These are phyloP conservation scores for Exsudoporus frostii DNA, from an alignment of 768 basidiomycete genomes.

Conservation along the genomic window DNA sequence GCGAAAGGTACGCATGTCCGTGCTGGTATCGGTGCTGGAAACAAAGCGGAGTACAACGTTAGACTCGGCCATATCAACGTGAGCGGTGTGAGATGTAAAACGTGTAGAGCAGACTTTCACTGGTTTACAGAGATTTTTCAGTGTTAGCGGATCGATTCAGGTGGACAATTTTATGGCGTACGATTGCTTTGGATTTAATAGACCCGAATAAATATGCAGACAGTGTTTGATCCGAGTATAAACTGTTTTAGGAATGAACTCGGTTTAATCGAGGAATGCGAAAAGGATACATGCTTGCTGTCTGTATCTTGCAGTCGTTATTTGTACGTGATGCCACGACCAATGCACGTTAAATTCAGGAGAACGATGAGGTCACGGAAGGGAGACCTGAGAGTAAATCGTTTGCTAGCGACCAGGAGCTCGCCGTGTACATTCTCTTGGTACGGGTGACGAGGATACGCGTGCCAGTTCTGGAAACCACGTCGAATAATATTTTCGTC, in stretches of 20 bases:
- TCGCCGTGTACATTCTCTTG: not conserved
- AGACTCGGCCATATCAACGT: constrained; percentile 29
- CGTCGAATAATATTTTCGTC: not conserved
- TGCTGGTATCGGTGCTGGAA: constrained; percentile 26
- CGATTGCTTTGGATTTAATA: not conserved
- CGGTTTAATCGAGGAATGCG: constrained; percentile 12
- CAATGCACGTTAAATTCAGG: constrained; percentile 24
- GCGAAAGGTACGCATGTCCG: constrained; percentile 45
- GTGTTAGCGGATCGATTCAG: not conserved
- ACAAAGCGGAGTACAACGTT: constrained; percentile 40
- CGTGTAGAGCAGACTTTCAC: not conserved
- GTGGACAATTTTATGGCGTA: constrained; percentile 4
- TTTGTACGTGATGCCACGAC: constrained; percentile 27
- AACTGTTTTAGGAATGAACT: constrained; percentile 16
- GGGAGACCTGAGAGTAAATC: not conserved
- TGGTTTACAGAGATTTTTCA: not conserved
- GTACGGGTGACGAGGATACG: not conserved
- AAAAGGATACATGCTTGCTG: constrained; percentile 13
- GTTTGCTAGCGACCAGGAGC: not conserved
- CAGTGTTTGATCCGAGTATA: constrained; percentile 24
- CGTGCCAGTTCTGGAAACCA: not conserved
- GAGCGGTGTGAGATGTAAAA: not conserved
- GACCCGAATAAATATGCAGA: constrained; percentile 15
- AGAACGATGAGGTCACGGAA: constrained; percentile 22
- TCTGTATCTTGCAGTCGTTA: constrained; percentile 8